Conservation (phyloP, 768 basidiomycete genomes). For the Phlegmacium glaucopus region DNA sequence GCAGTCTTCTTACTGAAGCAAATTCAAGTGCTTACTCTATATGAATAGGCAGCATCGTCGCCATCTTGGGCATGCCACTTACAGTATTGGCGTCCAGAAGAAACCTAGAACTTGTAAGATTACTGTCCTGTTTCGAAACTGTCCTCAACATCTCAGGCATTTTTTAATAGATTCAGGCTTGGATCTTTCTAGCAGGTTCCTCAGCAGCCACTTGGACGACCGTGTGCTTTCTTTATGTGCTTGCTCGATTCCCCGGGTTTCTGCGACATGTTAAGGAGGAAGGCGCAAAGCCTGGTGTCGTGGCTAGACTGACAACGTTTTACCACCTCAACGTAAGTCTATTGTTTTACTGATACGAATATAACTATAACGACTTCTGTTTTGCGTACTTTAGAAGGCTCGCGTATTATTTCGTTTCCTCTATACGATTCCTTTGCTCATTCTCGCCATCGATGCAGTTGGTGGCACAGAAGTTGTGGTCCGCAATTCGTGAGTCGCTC, state of each 20-base stretch:
- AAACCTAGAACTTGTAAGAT: slow-evolving; percentile 54
- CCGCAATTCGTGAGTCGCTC: slow-evolving; percentile 47
- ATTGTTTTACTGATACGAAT: not conserved
- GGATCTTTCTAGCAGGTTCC: slow-evolving; percentile 74
- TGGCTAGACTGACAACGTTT: slow-evolving; percentile 70
- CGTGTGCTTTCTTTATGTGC: slow-evolving; percentile 66
- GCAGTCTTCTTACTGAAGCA: slow-evolving; percentile 10
- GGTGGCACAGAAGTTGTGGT: slow-evolving; percentile 47
- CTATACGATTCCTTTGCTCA: slow-evolving; percentile 66
- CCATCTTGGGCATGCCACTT: slow-evolving; percentile 70
- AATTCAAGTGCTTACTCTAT: not conserved
- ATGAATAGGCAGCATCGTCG: slow-evolving; percentile 53
- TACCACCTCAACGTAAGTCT: slow-evolving; percentile 71
- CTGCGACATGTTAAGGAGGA: slow-evolving; percentile 67
- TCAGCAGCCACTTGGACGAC: slow-evolving; percentile 65
- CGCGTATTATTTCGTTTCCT: slow-evolving; percentile 76
- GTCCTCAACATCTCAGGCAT: slow-evolving; percentile 1
- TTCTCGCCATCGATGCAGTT: slow-evolving; percentile 65
- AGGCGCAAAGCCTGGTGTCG: slow-evolving; percentile 71
- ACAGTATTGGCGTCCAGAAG: slow-evolving; percentile 58
- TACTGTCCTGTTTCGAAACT: not conserved
- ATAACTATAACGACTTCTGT: slow-evolving; percentile 3
- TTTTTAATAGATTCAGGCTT: slow-evolving; percentile 54
- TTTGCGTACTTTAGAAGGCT: slow-evolving; percentile 42
- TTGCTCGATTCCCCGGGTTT: slow-evolving; percentile 68